Base-by-base conservation (phyloP, 352 stramenopile species). In the Phytophthora sp. region DNA sequence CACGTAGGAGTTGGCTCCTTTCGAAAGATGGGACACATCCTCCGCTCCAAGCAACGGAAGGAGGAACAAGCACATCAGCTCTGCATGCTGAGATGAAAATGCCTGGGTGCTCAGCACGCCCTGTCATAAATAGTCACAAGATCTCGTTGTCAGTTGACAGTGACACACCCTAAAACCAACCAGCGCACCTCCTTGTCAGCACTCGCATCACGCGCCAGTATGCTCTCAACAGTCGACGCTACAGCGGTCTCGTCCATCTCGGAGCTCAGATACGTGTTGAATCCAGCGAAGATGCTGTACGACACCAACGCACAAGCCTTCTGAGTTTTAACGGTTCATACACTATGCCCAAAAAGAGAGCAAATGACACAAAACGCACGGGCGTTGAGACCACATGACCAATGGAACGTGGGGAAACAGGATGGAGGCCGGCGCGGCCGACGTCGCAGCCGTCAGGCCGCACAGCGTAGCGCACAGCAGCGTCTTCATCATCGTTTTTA, bases 31-130 rank as follows among this genome's bases (percentile, higher is more conserved):
- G 4, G 65, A 69, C 15, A 93, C 58, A 29, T 90, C 68, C 24
- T 86, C 62, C 13, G 73, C 66, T 49, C 58, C 46, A 24, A 93
- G 61, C 24, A 60, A 81, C 35, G 73, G 65, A 23, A 74, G 41
- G 26, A 91, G 66, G 46, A 91, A 90, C 63, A 91, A 67, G 23
- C 80, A 90, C 29, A 91, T 50, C 11, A 86, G 62, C 56, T 93
- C 82, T 0, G 80, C 56, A 4, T 69, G 54, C 24, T 62, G 30
- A 23, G 46, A 61, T 3, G 51, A 41, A 11, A 50, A 45, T 3
- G 35, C 15, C 13, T 72, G 36, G n/a, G 68, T 56, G 52, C 55
- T 79, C 4, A 89, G 57, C 42, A 89, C 57, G 30, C 69, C 68
- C 80, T 89, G 47, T 23, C n/a, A n/a, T n/a, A n/a, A 24, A 23